These are phyloP conservation scores for Coix lacrymajobi DNA, from an alignment of 176 grass and related monocot species.

Conservation along the genomic window DNA sequence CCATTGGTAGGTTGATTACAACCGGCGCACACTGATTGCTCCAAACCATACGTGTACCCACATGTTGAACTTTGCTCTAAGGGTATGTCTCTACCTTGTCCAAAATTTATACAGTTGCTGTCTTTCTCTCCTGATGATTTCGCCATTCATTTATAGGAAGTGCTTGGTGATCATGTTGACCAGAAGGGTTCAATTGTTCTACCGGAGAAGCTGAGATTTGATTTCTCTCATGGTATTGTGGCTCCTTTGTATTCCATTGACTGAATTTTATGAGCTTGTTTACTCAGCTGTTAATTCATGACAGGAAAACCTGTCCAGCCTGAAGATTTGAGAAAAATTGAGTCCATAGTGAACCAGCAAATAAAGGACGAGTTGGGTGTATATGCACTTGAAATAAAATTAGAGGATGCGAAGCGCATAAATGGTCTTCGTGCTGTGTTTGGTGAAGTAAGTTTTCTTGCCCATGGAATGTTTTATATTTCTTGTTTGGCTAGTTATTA, in stretches of 20 bases:
- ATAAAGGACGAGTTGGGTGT: constrained; percentile 84
- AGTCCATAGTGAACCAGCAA: constrained; percentile 92
- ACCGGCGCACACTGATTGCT: constrained; percentile 69
- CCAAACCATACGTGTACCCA: constrained; percentile 99
- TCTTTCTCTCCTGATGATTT: constrained; percentile 4
- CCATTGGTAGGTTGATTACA: constrained; percentile 77
- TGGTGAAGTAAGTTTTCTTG: constrained; percentile 58
- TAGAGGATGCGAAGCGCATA: constrained; percentile 64
- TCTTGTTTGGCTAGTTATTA: background rate
- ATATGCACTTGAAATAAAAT: constrained; percentile 68
- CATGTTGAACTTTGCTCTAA: constrained; percentile 96
- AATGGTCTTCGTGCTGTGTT: constrained; percentile 81
- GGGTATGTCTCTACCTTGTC: constrained; percentile 47
- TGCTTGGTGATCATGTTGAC: constrained; percentile 97
- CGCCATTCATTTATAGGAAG: constrained; percentile 50
- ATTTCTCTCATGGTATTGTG: constrained; percentile 94
- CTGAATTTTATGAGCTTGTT: too few species aligned
- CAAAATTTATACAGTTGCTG: background rate
- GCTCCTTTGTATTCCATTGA: too few species aligned
- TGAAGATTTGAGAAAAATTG: constrained; percentile 91
- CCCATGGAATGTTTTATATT: background rate
- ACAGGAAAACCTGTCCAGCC: constrained; percentile 94
- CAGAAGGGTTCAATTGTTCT: constrained; percentile 99
- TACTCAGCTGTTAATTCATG: constrained; percentile 12
- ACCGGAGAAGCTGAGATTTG: constrained; percentile 93